phyloP scores from a whole-genome alignment of 306 rosid genomes.

The Gillenia trifoliata region DNA sequence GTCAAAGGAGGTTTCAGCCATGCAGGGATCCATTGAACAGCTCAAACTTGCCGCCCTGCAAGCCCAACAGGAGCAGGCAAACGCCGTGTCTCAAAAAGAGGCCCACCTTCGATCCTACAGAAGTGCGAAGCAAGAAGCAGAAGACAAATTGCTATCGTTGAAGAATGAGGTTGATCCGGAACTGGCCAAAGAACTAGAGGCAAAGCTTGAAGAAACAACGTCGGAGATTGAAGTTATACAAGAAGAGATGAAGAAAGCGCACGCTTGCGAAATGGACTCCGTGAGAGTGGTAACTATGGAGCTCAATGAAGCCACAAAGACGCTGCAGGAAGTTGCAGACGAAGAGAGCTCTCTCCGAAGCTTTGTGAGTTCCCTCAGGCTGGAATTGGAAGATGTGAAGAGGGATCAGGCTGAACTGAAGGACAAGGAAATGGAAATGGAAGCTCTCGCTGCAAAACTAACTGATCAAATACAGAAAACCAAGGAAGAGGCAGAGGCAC shows the following conservation, averaged over 20 bases:
- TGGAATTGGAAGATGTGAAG: constrained; percentile 52
- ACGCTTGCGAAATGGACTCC: constrained; percentile 60
- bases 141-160: constrained; percentile 36
- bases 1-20: constrained; percentile 42
- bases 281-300: constrained; percentile 43
- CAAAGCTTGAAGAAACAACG: constrained; percentile 42
- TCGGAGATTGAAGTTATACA: constrained; percentile 55
- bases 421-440: constrained; percentile 33
- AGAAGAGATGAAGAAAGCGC: constrained; percentile 56
- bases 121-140: constrained; percentile 43
- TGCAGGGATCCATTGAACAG: constrained; percentile 51
- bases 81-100: constrained; percentile 41
- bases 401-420: constrained; percentile 30
- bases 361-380: constrained; percentile 38
- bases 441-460: constrained; percentile 30
- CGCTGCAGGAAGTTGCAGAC: constrained; percentile 46
- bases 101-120: constrained; percentile 20
- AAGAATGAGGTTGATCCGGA: constrained; percentile 50
- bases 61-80: constrained; percentile 45
- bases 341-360: constrained; percentile 56
- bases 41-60: constrained; percentile 39
- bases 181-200: constrained; percentile 29
- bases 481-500: constrained; percentile 20
- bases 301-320: constrained; percentile 60
- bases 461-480: constrained; percentile 19